These are phyloP conservation scores for Candida arabinofermentans DNA, from an alignment of 805 yeast species.

Conservation along the genomic window DNA sequence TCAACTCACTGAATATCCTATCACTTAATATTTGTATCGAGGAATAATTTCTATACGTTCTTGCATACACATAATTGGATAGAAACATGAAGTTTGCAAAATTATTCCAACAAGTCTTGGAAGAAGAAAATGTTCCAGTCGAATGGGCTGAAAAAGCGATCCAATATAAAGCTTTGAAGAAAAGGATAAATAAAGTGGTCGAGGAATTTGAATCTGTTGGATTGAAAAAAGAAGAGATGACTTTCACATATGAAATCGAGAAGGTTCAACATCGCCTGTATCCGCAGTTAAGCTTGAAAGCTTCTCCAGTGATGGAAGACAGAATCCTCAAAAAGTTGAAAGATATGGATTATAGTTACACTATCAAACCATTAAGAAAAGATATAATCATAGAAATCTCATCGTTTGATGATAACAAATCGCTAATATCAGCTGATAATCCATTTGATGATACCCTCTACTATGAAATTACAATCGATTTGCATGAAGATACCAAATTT, in stretches of 20 bases:
- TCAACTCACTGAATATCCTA: too few species aligned
- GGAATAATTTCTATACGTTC: too few species aligned
- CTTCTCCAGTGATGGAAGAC: slow-evolving; percentile 16
- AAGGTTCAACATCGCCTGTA: slow-evolving; percentile 14
- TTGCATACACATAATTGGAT: too few species aligned
- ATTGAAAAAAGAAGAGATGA: slow-evolving; percentile 40
- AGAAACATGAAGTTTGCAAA: slow-evolving; percentile 70
- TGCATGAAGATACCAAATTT: slow-evolving; percentile 55
- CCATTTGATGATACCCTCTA: slow-evolving; percentile 24
- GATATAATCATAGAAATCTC: slow-evolving; percentile 4
- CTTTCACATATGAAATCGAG: slow-evolving; percentile 20
- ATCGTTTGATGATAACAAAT: slow-evolving; percentile 1
- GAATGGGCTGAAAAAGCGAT: slow-evolving; percentile 69
- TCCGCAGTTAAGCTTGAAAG: slow-evolving; percentile 24
- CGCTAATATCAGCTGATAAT: slow-evolving; percentile 17
- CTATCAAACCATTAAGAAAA: slow-evolving; percentile 8
- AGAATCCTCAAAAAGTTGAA: slow-evolving; percentile 17
- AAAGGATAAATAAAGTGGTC: slow-evolving; percentile 62
- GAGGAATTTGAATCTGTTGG: slow-evolving; percentile 59
- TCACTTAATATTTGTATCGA: too few species aligned
- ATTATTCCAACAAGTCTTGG: slow-evolving; percentile 57
- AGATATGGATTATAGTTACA: slow-evolving; percentile 15
- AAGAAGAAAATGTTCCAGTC: slow-evolving; percentile 56
- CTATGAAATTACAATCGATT: slow-evolving; percentile 31
- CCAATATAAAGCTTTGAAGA: slow-evolving; percentile 67